A percentile compares a stretch with the other conserved stretches of the same genome.
Conservation (phyloP, 2,329 filamentous ascomycete genomes). For the Rachicladosporium sp. region DNA sequence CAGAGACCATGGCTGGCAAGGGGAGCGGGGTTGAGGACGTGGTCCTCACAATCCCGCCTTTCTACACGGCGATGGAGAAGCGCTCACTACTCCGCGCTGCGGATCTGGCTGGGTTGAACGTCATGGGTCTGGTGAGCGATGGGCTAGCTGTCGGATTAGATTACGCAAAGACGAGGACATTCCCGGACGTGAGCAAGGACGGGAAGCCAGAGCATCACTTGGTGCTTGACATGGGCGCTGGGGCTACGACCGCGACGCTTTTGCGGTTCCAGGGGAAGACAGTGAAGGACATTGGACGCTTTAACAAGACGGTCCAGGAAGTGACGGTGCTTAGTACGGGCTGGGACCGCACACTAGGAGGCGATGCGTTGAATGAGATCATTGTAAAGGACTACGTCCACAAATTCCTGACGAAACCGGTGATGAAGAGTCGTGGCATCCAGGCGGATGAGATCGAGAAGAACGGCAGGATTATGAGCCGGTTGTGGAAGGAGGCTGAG, state of each 20-base stretch:
- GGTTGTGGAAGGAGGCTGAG: slow-evolving; percentile 87
- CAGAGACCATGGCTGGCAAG: slow-evolving; percentile 60
- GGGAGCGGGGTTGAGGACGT: slow-evolving; percentile 57
- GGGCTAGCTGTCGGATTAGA: slow-evolving; percentile 87
- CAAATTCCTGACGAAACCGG: slow-evolving; percentile 57
- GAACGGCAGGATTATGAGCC: slow-evolving; percentile 76
- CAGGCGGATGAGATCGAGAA: slow-evolving; percentile 51
- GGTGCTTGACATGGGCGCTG: slow-evolving; percentile 95
- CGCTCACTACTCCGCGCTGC: slow-evolving; percentile 74
- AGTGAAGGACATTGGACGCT: slow-evolving; percentile 84
- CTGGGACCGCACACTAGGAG: slow-evolving; percentile 83
- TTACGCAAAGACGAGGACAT: slow-evolving; percentile 84
- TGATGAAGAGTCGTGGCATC: slow-evolving; percentile 52
- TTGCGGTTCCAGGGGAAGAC: slow-evolving; percentile 78
- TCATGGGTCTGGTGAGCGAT: slow-evolving; percentile 76
- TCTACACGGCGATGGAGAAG: slow-evolving; percentile 84
- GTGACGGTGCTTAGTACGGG: slow-evolving; percentile 76
- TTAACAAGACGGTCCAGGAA: slow-evolving; percentile 94
- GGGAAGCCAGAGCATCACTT: slow-evolving; percentile 83
- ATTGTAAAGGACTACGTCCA: slow-evolving; percentile 81
- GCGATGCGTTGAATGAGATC: slow-evolving; percentile 75
- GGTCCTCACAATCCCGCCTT: slow-evolving; percentile 80
- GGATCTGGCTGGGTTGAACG: slow-evolving; percentile 74
- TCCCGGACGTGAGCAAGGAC: slow-evolving; percentile 71
- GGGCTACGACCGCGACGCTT: slow-evolving; percentile 81